phyloP scores from a whole-genome alignment of 441 rosid genomes.

The Adansonia madagascariensis region DNA sequence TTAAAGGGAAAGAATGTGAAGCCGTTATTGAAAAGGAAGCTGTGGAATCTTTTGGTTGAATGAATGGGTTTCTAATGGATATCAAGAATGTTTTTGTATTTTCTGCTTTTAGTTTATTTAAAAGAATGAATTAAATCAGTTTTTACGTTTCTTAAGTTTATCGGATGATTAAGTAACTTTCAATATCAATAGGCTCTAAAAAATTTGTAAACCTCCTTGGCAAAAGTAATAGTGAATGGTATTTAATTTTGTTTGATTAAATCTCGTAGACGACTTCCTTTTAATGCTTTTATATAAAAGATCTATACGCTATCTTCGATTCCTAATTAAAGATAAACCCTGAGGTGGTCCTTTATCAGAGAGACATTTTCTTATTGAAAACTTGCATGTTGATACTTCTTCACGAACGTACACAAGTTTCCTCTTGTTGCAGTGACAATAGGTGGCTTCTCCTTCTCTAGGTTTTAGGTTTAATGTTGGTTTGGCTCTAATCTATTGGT shows the following conservation, averaged over 20 bases:
- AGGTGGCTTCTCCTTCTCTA: neutral
- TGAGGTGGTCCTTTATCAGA: neutral
- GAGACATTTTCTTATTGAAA: neutral
- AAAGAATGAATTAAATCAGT: neutral
- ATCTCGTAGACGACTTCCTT: neutral
- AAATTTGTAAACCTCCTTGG: neutral
- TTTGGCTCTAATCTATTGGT: neutral
- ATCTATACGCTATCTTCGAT: neutral
- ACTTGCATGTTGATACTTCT: conserved; percentile 10
- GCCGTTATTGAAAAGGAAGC: neutral
- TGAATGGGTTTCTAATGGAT: neutral
- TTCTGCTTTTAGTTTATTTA: neutral
- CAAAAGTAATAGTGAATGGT: conserved; percentile 4
- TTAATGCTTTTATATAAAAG: conserved; percentile 17
- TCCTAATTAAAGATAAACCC: conserved; percentile 8
- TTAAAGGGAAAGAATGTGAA: neutral
- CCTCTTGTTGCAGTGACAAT: neutral
- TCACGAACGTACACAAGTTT: neutral
- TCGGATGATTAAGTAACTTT: conserved; percentile 1
- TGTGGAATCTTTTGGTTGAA: neutral
- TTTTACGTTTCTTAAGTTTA: neutral
- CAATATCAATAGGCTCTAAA: neutral
- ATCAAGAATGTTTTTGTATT: neutral
- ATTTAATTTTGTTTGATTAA: conserved; percentile 16
- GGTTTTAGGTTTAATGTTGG: conserved; percentile 1